A percentile compares a stretch with the other conserved stretches of the same genome.
These are phyloP conservation scores for Saccharomycopsis selenospora DNA, from an alignment of 805 yeast genomes.

Conservation along the genomic window DNA sequence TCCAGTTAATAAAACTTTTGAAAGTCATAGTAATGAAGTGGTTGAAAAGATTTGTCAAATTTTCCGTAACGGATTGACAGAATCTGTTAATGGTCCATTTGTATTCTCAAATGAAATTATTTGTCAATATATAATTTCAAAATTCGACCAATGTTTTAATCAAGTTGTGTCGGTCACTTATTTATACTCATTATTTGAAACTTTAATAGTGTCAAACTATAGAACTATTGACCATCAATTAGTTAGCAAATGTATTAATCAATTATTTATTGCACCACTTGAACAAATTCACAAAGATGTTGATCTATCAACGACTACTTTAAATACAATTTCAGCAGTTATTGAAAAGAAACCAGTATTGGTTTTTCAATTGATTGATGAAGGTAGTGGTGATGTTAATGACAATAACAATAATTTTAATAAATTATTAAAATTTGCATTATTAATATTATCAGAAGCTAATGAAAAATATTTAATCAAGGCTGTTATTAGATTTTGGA, in stretches of 20 bases:
- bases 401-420: background rate
- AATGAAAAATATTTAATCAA: conserved; percentile 47
- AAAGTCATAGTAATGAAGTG: conserved; percentile 35
- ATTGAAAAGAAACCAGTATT: conserved; percentile 18
- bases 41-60: conserved; percentile 60
- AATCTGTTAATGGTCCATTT: conserved; percentile 59
- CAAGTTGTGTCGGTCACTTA: conserved; percentile 26
- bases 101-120: conserved; percentile 39
- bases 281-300: conserved; percentile 7
- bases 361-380: conserved; percentile 1
- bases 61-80: conserved; percentile 57
- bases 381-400: background rate
- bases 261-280: conserved; percentile 7
- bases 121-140: conserved; percentile 34
- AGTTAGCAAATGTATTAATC: conserved; percentile 1
- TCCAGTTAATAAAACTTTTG: conserved; percentile 38
- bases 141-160: conserved; percentile 18
- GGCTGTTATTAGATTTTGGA: conserved; percentile 49
- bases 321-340: conserved; percentile 3
- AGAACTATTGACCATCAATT: conserved; percentile 25
- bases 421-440: conserved; percentile 4
- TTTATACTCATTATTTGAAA: conserved; percentile 27
- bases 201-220: conserved; percentile 27
- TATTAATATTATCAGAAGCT: conserved; percentile 24
- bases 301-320: conserved; percentile 11